Evolutionary conservation across 371 early-diverging fungal genomes (phyloP), one percentile per base, ranked within the genome.

Genomic region (Nematocida ausubeli): DNA sequence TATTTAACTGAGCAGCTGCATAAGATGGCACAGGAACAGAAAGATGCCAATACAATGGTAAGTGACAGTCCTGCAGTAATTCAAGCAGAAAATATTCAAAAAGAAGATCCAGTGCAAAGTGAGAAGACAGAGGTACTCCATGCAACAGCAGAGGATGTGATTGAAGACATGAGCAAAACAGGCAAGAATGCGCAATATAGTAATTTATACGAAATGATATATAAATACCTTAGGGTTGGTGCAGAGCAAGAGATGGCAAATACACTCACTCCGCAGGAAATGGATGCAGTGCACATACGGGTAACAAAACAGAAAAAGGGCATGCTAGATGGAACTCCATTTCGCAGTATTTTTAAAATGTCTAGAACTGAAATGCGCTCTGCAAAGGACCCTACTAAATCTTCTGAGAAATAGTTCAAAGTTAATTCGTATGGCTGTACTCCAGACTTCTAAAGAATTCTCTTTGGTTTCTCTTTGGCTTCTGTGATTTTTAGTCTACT

Each of bases 121-220:
- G 28, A 60, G 24, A 28, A 2, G 12, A 0, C 32, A 19, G 47
- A 28, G 19, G 24, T 16, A 47, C 9, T 19, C 19, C 47, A 9
- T 44, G 9, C 60, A 34, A 64, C 58, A 14, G 44, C 58, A 16
- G 44, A 30, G 5, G 40, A 24, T 19, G 52, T 71, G 7, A 42
- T 71, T 49, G 51, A 71, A 35, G 28, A 24, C 19, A 24, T 60
- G 60, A 35, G 6, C 6, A 28, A 60, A 39, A 9, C 32, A 39
- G 60, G 35, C 12, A 60, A 60, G 7, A 35, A 35, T 28, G 37
- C 35, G 12, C 32, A 22, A 60, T 60, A 19, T n/a, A 30, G 22
- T 22, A 66, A 75, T 51, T 55, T 75, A 3, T 75, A 75, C 37
- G 78, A 75, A 44, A 64, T 75, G 67, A 64, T 75, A 12, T 75